A percentile compares a stretch with the other conserved stretches of the same genome.
phyloP scores from a whole-genome alignment of 106 monocot genomes.

The Dendrobium catenatum region DNA sequence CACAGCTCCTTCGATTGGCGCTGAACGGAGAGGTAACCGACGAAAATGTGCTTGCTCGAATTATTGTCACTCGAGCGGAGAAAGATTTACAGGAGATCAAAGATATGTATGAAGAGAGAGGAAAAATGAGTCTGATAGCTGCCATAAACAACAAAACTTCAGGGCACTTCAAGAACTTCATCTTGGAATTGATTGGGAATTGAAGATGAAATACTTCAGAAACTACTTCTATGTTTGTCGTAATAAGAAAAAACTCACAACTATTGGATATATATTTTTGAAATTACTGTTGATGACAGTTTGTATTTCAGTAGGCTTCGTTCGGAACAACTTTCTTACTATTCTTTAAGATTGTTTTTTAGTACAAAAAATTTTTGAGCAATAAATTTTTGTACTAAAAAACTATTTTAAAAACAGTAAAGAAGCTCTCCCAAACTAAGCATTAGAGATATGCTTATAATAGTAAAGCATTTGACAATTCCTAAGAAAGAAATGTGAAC shows the following conservation, averaged over 20 bases:
- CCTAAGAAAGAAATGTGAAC: background rate
- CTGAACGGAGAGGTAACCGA: conserved; percentile 19
- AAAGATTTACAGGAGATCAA: conserved; percentile 30
- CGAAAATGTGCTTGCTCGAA: conserved; percentile 36
- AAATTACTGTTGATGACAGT: background rate
- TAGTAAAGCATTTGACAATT: background rate
- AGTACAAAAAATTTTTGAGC: too few species aligned
- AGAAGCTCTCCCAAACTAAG: too few species aligned
- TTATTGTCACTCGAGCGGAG: conserved; percentile 52
- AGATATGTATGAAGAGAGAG: conserved; percentile 44
- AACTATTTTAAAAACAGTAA: too few species aligned
- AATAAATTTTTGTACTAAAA: too few species aligned
- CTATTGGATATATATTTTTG: background rate
- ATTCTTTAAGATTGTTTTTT: too few species aligned
- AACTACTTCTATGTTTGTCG: background rate
- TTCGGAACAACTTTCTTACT: too few species aligned
- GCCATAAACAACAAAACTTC: conserved; percentile 43
- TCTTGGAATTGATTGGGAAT: conserved; percentile 58
- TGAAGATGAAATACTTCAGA: background rate
- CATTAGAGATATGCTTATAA: background rate
- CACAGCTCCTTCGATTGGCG: conserved; percentile 33
- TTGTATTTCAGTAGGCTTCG: background rate
- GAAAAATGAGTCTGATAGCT: conserved; percentile 32
- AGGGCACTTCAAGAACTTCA: conserved; percentile 58
- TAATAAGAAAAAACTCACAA: background rate